These are phyloP conservation scores for Usnea hakonensis DNA, from an alignment of 495 filamentous ascomycete genomes.

Conservation along the genomic window DNA sequence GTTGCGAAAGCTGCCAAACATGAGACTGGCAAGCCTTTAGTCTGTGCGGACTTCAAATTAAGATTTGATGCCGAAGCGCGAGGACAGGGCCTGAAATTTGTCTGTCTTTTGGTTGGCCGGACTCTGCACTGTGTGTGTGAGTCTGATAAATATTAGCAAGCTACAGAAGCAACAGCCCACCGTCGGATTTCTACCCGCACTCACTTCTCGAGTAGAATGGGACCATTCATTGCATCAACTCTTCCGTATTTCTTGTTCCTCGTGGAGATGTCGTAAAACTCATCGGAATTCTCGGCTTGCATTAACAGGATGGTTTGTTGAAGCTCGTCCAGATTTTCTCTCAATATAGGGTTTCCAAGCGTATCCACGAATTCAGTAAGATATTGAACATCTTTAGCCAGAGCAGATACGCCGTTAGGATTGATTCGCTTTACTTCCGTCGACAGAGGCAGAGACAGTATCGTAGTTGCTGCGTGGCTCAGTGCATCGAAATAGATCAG, in stretches of 20 bases:
- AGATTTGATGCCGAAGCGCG: slow-evolving; percentile 63
- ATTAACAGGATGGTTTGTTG: slow-evolving; percentile 85
- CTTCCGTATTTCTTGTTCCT: slow-evolving; percentile 87
- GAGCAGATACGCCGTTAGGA: slow-evolving; percentile 69
- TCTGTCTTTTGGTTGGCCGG: slow-evolving; percentile 43
- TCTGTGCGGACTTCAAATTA: slow-evolving; percentile 8
- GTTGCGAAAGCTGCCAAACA: neutral
- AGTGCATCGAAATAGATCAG: slow-evolving; percentile 96
- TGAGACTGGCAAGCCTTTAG: slow-evolving; percentile 7
- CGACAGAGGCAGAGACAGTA: slow-evolving; percentile 81
- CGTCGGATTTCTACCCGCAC: slow-evolving; percentile 37
- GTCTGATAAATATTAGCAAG: slow-evolving; percentile 43
- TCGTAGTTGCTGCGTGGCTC: slow-evolving; percentile 78
- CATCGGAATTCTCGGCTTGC: slow-evolving; percentile 79
- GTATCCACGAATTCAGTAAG: slow-evolving; percentile 77
- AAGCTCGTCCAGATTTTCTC: slow-evolving; percentile 82
- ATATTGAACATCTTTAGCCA: slow-evolving; percentile 75
- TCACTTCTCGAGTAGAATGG: slow-evolving; percentile 81
- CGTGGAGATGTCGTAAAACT: slow-evolving; percentile 83
- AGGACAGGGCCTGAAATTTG: slow-evolving; percentile 60
- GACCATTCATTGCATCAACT: slow-evolving; percentile 84
- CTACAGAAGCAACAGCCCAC: neutral
- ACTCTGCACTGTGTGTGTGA: slow-evolving; percentile 56
- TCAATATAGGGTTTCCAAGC: slow-evolving; percentile 70
- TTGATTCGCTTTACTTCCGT: slow-evolving; percentile 76